phyloP scores from a whole-genome alignment of 2,329 filamentous ascomycete species.

The Emericellopsis atlantica region DNA sequence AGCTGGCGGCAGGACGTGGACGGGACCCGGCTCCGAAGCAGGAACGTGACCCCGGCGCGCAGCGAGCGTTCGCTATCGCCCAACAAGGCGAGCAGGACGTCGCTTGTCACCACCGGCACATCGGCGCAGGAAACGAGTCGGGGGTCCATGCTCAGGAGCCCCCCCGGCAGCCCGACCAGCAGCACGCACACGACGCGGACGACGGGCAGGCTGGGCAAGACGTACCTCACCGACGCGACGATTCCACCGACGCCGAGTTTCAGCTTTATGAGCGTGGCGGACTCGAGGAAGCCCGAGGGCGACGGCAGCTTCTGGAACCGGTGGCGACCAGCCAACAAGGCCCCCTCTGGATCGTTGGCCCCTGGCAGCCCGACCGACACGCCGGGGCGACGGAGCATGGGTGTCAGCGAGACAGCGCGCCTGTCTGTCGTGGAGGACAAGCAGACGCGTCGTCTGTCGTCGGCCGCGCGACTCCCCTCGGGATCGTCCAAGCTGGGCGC shows the following conservation, averaged over 20 bases:
- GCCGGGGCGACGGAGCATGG: conserved; percentile 1
- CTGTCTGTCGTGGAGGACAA: background rate
- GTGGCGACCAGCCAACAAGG: conserved; percentile 24
- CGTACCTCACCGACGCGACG: conserved; percentile 5
- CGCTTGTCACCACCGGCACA: conserved; percentile 23
- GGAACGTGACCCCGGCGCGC: conserved; percentile 24
- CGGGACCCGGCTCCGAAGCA: conserved; percentile 21
- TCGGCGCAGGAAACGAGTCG: conserved; percentile 32
- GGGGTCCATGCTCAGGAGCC: conserved; percentile 24
- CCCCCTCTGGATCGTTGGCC: background rate
- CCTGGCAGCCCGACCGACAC: background rate
- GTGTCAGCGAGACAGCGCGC: background rate
- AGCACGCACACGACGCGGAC: conserved; percentile 14
- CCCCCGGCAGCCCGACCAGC: conserved; percentile 25
- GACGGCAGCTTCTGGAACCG: conserved; percentile 42
- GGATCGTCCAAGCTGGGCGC: background rate
- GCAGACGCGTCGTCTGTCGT: background rate
- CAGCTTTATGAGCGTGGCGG: conserved; percentile 25
- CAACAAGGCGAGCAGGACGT: conserved; percentile 24
- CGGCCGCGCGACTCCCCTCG: background rate
- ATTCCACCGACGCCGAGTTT: conserved; percentile 43
- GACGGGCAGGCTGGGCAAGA: conserved; percentile 10
- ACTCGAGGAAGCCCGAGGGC: conserved; percentile 21
- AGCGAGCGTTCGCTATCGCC: conserved; percentile 46
- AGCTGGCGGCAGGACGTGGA: conserved; percentile 69